phyloP scores from a whole-genome alignment of 108 stramenopile species.

The Cyclotella sp. region DNA sequence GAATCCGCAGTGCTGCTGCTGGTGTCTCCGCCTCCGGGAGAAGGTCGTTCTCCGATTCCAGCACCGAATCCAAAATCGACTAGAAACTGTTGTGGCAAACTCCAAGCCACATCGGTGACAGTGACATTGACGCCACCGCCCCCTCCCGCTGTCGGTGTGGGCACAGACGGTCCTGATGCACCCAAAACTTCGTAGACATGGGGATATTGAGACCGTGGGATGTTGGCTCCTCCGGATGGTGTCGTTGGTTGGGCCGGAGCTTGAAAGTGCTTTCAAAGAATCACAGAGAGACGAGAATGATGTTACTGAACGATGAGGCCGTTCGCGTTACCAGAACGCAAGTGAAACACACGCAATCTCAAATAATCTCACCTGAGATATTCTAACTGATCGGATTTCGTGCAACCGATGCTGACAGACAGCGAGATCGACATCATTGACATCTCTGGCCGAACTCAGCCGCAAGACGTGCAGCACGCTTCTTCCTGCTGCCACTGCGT shows the following conservation, averaged over 20 bases:
- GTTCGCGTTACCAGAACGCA: background rate
- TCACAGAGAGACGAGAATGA: background rate
- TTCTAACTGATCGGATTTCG: slow-evolving; percentile 58
- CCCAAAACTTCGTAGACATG: slow-evolving; percentile 45
- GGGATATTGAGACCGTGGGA: slow-evolving; percentile 37
- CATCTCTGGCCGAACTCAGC: slow-evolving; percentile 29
- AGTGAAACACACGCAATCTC: background rate
- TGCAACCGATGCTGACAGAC: slow-evolving; percentile 40
- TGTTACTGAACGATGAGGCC: background rate
- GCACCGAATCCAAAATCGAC: slow-evolving; percentile 22
- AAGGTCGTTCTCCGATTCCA: background rate
- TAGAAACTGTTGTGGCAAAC: slow-evolving; percentile 55
- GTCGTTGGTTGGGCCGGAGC: slow-evolving; percentile 39
- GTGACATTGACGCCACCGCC: slow-evolving; percentile 62
- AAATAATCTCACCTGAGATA: slow-evolving; percentile 59
- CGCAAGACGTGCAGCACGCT: slow-evolving; percentile 69
- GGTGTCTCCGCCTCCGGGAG: background rate
- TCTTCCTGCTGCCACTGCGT: slow-evolving; percentile 73
- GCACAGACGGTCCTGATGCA: slow-evolving; percentile 17
- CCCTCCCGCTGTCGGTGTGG: slow-evolving; percentile 40
- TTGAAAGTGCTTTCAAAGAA: slow-evolving; percentile 54
- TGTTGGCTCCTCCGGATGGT: background rate
- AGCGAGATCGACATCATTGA: background rate
- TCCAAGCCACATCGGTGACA: slow-evolving; percentile 86
- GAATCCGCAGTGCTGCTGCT: slow-evolving; percentile 14